phyloP scores from a whole-genome alignment of 2,329 filamentous ascomycete species.

The Talaromyces sp. region DNA sequence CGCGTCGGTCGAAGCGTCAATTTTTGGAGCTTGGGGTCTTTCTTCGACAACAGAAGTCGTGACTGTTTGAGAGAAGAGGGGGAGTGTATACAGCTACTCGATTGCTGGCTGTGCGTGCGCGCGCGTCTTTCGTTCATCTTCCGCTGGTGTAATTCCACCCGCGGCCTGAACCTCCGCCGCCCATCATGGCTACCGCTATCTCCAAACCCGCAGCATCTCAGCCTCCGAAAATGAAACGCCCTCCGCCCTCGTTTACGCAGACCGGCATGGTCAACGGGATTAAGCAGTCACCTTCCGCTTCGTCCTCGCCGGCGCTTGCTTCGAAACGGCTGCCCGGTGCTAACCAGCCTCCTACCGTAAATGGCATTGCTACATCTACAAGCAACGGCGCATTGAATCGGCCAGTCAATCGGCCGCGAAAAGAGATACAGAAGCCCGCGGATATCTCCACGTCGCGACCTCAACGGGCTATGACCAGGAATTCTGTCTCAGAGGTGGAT shows the following conservation, averaged over 20 bases:
- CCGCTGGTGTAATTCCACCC: not conserved
- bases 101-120: slow-evolving; percentile 19
- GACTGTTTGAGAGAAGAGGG: slow-evolving; percentile 24
- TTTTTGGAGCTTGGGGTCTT: slow-evolving; percentile 33
- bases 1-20: slow-evolving; percentile 40
- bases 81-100: slow-evolving; percentile 12
- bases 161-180: slow-evolving; percentile 18
- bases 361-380: slow-evolving; percentile 36
- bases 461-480: slow-evolving; percentile 35
- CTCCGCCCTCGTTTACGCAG: slow-evolving; percentile 62
- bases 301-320: slow-evolving; percentile 52
- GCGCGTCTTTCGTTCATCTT: not conserved
- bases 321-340: slow-evolving; percentile 55
- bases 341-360: slow-evolving; percentile 52
- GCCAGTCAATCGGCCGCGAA: slow-evolving; percentile 52
- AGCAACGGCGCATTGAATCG: slow-evolving; percentile 43
- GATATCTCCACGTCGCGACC: slow-evolving; percentile 30
- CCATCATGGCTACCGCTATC: slow-evolving; percentile 44
- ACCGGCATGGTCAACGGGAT: slow-evolving; percentile 55
- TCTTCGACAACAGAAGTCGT: slow-evolving; percentile 26
- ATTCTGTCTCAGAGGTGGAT: slow-evolving; percentile 29
- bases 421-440: slow-evolving; percentile 49
- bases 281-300: slow-evolving; percentile 53
- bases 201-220: slow-evolving; percentile 43
- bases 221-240: slow-evolving; percentile 63